Percentiles rank a stretch among this genome's conserved stretches.
Evolutionary conservation across 176 grass and related monocot species (phyloP).

Genomic region (Musa schizocarpa): DNA sequence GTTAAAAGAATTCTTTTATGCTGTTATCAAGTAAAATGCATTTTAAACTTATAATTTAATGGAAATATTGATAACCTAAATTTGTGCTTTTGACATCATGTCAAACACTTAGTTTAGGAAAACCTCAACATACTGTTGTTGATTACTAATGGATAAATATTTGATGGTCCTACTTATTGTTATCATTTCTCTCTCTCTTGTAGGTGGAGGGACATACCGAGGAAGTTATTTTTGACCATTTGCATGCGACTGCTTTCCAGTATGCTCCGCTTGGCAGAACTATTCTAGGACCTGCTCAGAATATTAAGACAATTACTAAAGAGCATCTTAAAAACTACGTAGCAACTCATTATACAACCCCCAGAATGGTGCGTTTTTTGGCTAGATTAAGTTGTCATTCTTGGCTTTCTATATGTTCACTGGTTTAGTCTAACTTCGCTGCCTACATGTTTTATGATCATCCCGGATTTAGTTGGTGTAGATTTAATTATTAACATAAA

Average conservation of each 20-base stretch:
- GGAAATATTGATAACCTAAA: no score
- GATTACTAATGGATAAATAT: not conserved
- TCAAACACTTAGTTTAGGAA: not conserved
- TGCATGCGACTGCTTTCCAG: constrained; percentile 97
- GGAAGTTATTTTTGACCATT: constrained; percentile 95
- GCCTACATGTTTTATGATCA: not conserved
- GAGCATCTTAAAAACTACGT: constrained; percentile 66
- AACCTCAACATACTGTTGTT: not conserved
- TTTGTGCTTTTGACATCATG: no score
- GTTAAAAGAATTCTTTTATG: no score
- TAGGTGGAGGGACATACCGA: constrained; percentile 78
- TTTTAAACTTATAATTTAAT: no score
- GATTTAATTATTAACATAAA: not conserved
- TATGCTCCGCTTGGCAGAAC: constrained; percentile 81
- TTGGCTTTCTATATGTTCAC: not conserved
- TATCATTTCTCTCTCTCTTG: constrained; percentile 3
- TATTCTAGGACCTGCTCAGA: constrained; percentile 70
- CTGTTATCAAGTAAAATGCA: no score
- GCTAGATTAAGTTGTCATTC: not conserved
- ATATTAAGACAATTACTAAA: constrained; percentile 79
- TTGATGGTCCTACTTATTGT: not conserved
- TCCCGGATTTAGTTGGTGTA: not conserved
- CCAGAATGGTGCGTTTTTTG: constrained; percentile 51
- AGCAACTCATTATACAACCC: constrained; percentile 77
- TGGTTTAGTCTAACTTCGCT: constrained; percentile 1